These are phyloP conservation scores for Cercophora scortea DNA, from an alignment of 495 filamentous ascomycete species.

Conservation along the genomic window DNA sequence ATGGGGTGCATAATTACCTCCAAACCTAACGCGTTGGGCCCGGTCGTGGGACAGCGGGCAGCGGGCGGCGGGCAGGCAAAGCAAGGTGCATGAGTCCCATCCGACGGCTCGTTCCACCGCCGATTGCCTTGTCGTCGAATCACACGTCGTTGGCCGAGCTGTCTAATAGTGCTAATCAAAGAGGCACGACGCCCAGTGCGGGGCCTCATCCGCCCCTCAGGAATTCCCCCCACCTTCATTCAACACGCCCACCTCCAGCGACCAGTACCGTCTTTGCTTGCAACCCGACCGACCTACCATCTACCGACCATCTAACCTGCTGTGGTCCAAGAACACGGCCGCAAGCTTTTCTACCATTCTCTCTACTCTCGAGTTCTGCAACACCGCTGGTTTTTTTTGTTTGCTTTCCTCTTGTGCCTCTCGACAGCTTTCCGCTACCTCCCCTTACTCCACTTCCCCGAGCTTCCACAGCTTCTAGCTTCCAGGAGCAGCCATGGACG, in stretches of 20 bases:
- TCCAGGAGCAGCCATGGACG: conserved; percentile 41
- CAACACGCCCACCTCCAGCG: neutral
- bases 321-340: too few relatives aligned
- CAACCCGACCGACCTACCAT: too few relatives aligned
- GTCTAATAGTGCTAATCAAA: conserved; percentile 13
- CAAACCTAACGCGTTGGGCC: too few relatives aligned
- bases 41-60: too few relatives aligned
- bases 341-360: too few relatives aligned
- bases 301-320: too few relatives aligned
- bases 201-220: conserved; percentile 11
- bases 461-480: too few relatives aligned
- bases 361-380: too few relatives aligned
- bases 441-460: neutral
- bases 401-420: neutral
- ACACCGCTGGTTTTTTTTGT: neutral
- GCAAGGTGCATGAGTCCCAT: too few relatives aligned
- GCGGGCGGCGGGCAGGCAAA: too few relatives aligned
- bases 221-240: conserved; percentile 4
- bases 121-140: conserved; percentile 8
- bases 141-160: too few relatives aligned
- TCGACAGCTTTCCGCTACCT: neutral
- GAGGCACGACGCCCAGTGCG: conserved; percentile 9
- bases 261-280: too few relatives aligned
- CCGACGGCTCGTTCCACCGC: neutral
- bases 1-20: neutral